phyloP scores from a whole-genome alignment of 164 flowering plant genomes.

The Warburgia ugandensis region DNA sequence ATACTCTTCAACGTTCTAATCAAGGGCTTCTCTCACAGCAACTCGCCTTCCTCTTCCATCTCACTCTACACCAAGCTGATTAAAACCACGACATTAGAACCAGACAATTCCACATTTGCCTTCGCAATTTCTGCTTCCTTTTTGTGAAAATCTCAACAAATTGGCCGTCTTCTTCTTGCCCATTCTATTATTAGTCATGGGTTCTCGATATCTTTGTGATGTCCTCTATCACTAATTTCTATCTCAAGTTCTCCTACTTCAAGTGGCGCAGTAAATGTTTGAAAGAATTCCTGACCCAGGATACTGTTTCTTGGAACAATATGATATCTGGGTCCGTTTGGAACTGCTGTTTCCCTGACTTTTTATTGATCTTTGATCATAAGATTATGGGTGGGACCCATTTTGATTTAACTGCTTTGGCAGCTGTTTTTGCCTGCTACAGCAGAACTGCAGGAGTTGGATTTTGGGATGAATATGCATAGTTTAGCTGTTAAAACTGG shows the following conservation, averaged over 20 bases:
- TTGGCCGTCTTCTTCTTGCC: constrained; percentile 50
- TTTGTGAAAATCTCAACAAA: constrained; percentile 10
- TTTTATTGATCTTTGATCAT: constrained; percentile 37
- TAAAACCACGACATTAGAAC: constrained; percentile 25
- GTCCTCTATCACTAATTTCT: constrained; percentile 50
- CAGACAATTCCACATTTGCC: constrained; percentile 66
- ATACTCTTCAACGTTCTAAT: constrained; percentile 71
- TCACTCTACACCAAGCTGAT: constrained; percentile 40
- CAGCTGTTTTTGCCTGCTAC: constrained; percentile 54
- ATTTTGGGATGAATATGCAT: constrained; percentile 54
- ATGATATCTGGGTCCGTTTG: constrained; percentile 68
- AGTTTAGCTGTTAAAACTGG: constrained; percentile 56
- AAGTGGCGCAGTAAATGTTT: constrained; percentile 56
- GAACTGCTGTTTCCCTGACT: constrained; percentile 37
- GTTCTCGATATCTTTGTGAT: constrained; percentile 54
- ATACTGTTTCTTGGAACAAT: constrained; percentile 76
- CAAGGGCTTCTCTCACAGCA: constrained; percentile 38
- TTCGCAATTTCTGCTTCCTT: constrained; percentile 40
- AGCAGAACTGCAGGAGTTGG: constrained; percentile 66
- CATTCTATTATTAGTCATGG: constrained; percentile 51
- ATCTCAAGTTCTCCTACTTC: constrained; percentile 37
- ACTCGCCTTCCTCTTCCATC: constrained; percentile 32
- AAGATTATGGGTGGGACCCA: constrained; percentile 30
- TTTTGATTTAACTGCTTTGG: constrained; percentile 58
- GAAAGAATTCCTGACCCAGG: constrained; percentile 50